Percentiles rank a stretch among this genome's conserved stretches.
Conservation (phyloP, 768 basidiomycete genomes). For the Pulveroboletus ravenelii region DNA sequence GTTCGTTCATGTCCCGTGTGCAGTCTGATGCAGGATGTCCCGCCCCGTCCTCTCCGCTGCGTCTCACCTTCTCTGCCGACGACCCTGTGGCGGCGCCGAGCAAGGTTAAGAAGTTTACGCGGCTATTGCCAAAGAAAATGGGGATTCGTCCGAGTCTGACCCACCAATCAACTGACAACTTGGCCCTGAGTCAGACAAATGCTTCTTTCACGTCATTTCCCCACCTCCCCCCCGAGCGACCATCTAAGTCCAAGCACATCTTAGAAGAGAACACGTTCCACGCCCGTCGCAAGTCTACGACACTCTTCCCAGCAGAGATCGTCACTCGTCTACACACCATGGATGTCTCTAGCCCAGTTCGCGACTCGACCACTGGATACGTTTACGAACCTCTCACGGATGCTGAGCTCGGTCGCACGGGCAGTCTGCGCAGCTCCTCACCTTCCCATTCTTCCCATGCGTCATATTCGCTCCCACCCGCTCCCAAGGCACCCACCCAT, state of each 20-base stretch:
- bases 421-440: neutral
- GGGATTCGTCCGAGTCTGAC: conserved; percentile 27
- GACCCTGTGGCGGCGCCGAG: conserved; percentile 14
- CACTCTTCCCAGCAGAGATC: conserved; percentile 29
- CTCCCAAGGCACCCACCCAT: conserved; percentile 13
- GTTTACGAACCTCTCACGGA: conserved; percentile 29
- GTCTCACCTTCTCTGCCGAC: conserved; percentile 23
- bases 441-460: conserved; percentile 15
- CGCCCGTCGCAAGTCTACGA: conserved; percentile 33
- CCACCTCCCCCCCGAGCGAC: conserved; percentile 19
- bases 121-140: conserved; percentile 30
- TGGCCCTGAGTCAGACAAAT: conserved; percentile 21
- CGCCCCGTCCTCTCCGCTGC: conserved; percentile 26
- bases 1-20: conserved; percentile 19
- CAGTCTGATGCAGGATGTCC: conserved; percentile 17
- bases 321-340: conserved; percentile 28
- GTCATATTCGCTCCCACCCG: conserved; percentile 6
- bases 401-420: conserved; percentile 22
- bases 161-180: conserved; percentile 26
- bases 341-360: conserved; percentile 26
- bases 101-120: conserved; percentile 27
- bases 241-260: conserved; percentile 21
- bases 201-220: conserved; percentile 27
- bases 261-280: conserved; percentile 33
- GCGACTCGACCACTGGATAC: conserved; percentile 20